Evolutionary conservation across 2,329 filamentous ascomycete genomes (phyloP).

Genomic region (Ascochyta pisi): DNA sequence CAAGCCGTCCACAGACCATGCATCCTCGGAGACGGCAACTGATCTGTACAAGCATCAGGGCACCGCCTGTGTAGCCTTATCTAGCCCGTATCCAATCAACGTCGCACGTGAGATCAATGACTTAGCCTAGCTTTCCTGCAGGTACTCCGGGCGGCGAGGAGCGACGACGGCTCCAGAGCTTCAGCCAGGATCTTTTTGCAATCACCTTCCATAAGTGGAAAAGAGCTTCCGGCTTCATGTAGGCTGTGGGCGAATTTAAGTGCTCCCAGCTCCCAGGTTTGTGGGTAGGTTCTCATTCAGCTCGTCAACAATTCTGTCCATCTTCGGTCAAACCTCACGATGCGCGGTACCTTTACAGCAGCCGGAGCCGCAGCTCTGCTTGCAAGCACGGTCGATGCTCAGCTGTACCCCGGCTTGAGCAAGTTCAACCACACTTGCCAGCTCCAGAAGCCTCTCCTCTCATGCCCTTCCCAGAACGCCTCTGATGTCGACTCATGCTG

Average conservation of each 20-base stretch:
- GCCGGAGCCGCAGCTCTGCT: constrained; percentile 29
- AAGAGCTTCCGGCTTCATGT: constrained; percentile 31
- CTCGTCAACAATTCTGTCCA: constrained; percentile 5
- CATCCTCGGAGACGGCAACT: constrained; percentile 24
- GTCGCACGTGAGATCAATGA: constrained; percentile 36
- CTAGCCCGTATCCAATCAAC: constrained; percentile 38
- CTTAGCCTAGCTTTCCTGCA: constrained; percentile 34
- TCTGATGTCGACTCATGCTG: constrained; percentile 66
- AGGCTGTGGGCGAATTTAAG: constrained; percentile 16
- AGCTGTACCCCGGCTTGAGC: constrained; percentile 56
- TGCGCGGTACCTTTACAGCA: constrained; percentile 27
- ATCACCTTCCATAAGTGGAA: constrained; percentile 44
- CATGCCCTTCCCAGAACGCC: constrained; percentile 41
- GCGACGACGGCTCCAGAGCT: constrained; percentile 17
- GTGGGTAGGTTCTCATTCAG: constrained; percentile 15
- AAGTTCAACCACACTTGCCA: constrained; percentile 64
- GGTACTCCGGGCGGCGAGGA: constrained; percentile 33
- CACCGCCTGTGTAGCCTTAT: constrained; percentile 31
- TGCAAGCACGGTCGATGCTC: constrained; percentile 37
- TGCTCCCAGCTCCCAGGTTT: constrained; percentile 13
- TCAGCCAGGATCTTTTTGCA: constrained; percentile 10
- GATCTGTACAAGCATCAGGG: constrained; percentile 25
- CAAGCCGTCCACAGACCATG: constrained; percentile 3
- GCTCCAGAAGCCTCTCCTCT: constrained; percentile 48
- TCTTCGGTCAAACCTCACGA: constrained; percentile 20